Conservation (phyloP, 2,329 filamentous ascomycete species). For the Aspergillus quadricinctus region DNA sequence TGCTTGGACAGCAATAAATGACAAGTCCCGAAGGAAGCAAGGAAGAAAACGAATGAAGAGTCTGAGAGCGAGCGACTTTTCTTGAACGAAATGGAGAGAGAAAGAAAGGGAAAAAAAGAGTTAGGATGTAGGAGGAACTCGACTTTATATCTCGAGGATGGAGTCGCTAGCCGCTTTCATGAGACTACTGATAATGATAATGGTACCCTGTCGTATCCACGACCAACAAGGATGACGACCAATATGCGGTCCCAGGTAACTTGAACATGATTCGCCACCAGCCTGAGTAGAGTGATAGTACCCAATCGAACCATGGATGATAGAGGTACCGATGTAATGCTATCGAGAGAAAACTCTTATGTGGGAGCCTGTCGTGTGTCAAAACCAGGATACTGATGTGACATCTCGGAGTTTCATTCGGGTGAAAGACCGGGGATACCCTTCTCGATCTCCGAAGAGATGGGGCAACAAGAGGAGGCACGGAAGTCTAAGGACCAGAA, state of each 20-base stretch:
- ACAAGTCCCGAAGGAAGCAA: constrained; percentile 4
- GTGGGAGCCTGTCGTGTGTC: constrained; percentile 2
- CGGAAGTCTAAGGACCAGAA: constrained; percentile 1
- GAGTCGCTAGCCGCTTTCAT: constrained; percentile 10
- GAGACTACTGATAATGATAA: constrained; percentile 13
- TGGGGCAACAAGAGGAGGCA: not conserved
- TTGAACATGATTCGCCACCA: not conserved
- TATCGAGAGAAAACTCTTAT: constrained; percentile 5
- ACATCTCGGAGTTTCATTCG: constrained; percentile 27
- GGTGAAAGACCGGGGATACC: constrained; percentile 9
- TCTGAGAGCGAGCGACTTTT: constrained; percentile 16
- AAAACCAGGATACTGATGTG: constrained; percentile 21
- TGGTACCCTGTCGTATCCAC: constrained; percentile 24
- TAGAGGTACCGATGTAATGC: constrained; percentile 13
- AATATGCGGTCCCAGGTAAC: constrained; percentile 4
- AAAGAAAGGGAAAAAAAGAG: not conserved
- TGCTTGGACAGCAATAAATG: constrained; percentile 13
- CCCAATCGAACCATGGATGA: constrained; percentile 17
- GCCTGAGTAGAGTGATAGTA: constrained; percentile 15
- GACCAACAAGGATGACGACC: constrained; percentile 10
- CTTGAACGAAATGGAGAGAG: constrained; percentile 11
- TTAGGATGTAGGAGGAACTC: constrained; percentile 4
- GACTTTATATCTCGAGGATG: constrained; percentile 23
- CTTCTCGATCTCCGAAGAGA: constrained; percentile 4
- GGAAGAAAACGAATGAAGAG: constrained; percentile 20